These are phyloP conservation scores for Aspergillus transmontanensis DNA, from an alignment of 2,329 filamentous ascomycete genomes.

Conservation along the genomic window DNA sequence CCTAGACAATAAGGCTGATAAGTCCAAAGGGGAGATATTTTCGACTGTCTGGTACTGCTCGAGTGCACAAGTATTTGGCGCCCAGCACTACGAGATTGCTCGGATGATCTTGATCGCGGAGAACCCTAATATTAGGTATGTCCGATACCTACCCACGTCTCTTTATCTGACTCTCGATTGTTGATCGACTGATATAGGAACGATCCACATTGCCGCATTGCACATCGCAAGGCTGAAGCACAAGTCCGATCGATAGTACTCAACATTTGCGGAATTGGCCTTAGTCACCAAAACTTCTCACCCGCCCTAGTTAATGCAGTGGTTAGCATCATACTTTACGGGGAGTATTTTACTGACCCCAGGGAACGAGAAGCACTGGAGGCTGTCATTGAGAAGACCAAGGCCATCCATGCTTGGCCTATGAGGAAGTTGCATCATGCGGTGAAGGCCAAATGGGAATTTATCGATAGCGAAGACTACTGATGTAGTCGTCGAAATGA, in stretches of 20 bases:
- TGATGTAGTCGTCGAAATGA: not conserved
- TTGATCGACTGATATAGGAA: not conserved
- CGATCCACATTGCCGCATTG: conserved; percentile 8
- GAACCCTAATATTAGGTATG: conserved; percentile 21
- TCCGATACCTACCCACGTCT: not conserved
- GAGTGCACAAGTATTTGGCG: conserved; percentile 24
- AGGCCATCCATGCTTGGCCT: conserved; percentile 35
- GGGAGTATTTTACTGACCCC: conserved; percentile 23
- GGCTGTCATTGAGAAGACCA: conserved; percentile 20
- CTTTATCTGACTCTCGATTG: not conserved
- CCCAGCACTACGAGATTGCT: conserved; percentile 25
- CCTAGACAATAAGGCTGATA: conserved; percentile 18
- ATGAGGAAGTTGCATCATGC: conserved; percentile 49
- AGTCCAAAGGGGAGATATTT: conserved; percentile 22
- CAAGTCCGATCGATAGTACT: conserved; percentile 24
- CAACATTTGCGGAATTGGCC: conserved; percentile 22
- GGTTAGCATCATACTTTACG: conserved; percentile 21
- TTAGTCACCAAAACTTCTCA: conserved; percentile 15
- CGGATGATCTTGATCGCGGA: conserved; percentile 25
- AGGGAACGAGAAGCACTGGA: conserved; percentile 21
- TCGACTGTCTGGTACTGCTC: conserved; percentile 26
- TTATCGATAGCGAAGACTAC: conserved; percentile 49
- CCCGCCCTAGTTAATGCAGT: conserved; percentile 27
- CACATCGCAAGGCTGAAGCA: conserved; percentile 22
- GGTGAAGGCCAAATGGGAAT: conserved; percentile 34